Evolutionary conservation across 495 filamentous ascomycete species (phyloP), one percentile per base, ranked within the genome.

Genomic region (Penicillium taxi): DNA sequence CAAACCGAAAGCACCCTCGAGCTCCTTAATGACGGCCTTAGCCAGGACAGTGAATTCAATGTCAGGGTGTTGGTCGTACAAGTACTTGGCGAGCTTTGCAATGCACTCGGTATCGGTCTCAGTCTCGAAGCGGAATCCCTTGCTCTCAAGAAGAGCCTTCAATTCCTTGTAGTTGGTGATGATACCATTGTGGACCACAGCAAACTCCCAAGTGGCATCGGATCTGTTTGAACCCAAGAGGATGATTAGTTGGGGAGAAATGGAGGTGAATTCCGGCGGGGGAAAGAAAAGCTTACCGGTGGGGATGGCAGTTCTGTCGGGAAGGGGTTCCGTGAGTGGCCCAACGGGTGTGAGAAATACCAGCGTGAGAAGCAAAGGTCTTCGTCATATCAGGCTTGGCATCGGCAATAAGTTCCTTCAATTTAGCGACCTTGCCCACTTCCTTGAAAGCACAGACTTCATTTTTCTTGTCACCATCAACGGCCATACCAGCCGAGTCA

Each of bases 151-250:
- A 33, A 98, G 74, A 38, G 84, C 83, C 78, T 90, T 94, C 50
- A 98, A 69, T 70, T 98, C 91, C 71, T 98, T 98, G 78, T 98
- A 98, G 74, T 98, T 98, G 70, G 91, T 98, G 70, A 98, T 98
- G 73, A 98, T 98, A 59, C 91, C 91, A 64, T 98, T 98, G 80
- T 98, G 91, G 27, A 96, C 90, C 50, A 98, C 83, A 41, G 87
- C 76, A 60, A 98, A 98, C 64, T 96, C 80, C 86, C 88, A 96
- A 50, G 69, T 83, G 52, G 82, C 79, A 56, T 98, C 91, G 28
- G 77, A 81, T 44, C 75, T 78, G 42, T 19, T 3, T 8, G n/a
- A n/a, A 22, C 7, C 8, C 18, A 19, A n/a, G 8, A 27, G 9
- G 6, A 18, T 1, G 18, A 25, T 2, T 7, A 6, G 5, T 19